These are phyloP conservation scores for Plasmopara muralis DNA, from an alignment of 352 stramenopile genomes.

Conservation along the genomic window DNA sequence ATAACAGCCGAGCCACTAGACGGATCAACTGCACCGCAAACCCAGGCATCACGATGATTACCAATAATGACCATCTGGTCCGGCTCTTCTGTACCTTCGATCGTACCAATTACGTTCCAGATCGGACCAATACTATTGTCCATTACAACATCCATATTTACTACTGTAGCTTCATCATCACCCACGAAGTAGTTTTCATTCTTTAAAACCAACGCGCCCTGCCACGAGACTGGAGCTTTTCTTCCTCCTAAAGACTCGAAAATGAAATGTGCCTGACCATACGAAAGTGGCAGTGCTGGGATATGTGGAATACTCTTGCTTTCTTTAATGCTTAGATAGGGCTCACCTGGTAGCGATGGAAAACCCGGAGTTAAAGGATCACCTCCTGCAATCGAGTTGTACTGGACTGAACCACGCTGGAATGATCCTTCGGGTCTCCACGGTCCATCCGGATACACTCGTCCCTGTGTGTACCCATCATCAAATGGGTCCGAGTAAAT, in stretches of 20 bases:
- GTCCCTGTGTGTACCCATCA: conserved; percentile 63
- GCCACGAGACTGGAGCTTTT: conserved; percentile 45
- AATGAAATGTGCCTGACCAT: conserved; percentile 75
- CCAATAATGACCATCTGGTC: conserved; percentile 79
- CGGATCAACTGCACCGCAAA: conserved; percentile 45
- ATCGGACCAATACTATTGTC: conserved; percentile 76
- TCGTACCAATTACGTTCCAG: conserved; percentile 37
- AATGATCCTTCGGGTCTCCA: conserved; percentile 68
- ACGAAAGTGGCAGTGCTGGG: conserved; percentile 60
- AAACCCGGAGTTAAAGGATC: conserved; percentile 60
- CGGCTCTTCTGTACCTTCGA: conserved; percentile 48
- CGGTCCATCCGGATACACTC: conserved; percentile 28
- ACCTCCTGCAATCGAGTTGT: conserved; percentile 64
- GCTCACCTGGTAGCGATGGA: conserved; percentile 34
- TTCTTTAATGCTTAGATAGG: conserved; percentile 37
- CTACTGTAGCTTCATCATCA: conserved; percentile 47
- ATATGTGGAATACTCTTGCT: conserved; percentile 34
- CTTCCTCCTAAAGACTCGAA: conserved; percentile 57
- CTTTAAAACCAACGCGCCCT: conserved; percentile 48
- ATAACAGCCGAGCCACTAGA: conserved; percentile 73
- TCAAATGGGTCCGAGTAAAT: conserved; percentile 88
- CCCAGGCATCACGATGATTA: conserved; percentile 90
- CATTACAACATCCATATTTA: conserved; percentile 61
- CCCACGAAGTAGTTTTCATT: conserved; percentile 66
- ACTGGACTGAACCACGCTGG: conserved; percentile 82